These are phyloP conservation scores for Trichoderma atroviride DNA, from an alignment of 2,329 filamentous ascomycete species.

Conservation along the genomic window DNA sequence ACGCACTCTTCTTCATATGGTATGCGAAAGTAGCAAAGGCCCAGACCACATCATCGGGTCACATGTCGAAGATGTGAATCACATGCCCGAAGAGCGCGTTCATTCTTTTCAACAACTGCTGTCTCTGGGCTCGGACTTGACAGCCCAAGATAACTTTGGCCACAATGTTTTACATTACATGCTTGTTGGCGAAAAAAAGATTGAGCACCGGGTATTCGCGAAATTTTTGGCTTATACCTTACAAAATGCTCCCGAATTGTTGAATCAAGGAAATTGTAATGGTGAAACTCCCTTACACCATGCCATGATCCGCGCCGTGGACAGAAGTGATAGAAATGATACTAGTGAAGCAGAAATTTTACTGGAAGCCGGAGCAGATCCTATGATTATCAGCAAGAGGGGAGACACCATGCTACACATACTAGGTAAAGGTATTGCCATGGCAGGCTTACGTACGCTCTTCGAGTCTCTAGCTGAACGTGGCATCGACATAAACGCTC, in stretches of 20 bases:
- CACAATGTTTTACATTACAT: slow-evolving; percentile 34
- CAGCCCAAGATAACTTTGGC: slow-evolving; percentile 31
- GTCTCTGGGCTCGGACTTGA: slow-evolving; percentile 32
- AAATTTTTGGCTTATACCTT: slow-evolving; percentile 25
- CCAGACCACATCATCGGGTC: slow-evolving; percentile 25
- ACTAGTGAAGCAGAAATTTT: slow-evolving; percentile 21
- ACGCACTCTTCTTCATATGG: slow-evolving; percentile 34
- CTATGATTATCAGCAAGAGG: slow-evolving; percentile 17
- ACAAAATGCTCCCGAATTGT: slow-evolving; percentile 16
- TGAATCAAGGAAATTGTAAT: slow-evolving; percentile 29
- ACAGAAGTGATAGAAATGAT: background rate
- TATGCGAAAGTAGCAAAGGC: slow-evolving; percentile 26
- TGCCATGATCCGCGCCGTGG: slow-evolving; percentile 18
- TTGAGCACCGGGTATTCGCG: background rate
- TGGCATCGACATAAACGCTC: slow-evolving; percentile 33
- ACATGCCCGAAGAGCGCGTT: background rate
- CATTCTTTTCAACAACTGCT: slow-evolving; percentile 31
- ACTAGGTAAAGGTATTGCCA: slow-evolving; percentile 23
- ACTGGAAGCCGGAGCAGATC: slow-evolving; percentile 33
- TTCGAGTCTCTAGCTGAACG: slow-evolving; percentile 29
- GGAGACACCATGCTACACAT: slow-evolving; percentile 34
- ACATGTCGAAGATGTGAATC: background rate
- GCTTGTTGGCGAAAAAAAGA: background rate
- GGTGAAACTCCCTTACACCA: slow-evolving; percentile 36
- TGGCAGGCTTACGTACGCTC: background rate